Evolutionary conservation across 1,139 yeast species (phyloP), one percentile per base, ranked within the genome.

Genomic region (Kurtzmaniella natalensis): DNA sequence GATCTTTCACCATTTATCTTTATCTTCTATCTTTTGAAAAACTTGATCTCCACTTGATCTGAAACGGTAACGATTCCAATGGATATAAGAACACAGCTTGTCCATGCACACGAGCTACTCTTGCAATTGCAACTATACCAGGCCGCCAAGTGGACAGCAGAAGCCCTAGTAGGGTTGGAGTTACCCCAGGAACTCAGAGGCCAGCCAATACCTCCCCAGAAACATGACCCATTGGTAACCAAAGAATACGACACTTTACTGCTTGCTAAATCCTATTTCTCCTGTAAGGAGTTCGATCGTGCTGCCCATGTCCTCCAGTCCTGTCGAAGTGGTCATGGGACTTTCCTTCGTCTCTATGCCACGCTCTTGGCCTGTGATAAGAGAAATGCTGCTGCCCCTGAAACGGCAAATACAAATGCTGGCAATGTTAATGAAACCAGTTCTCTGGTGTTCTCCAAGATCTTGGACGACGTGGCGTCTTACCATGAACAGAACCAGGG

Each of bases 251-350:
- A 70, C 34, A 57, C 57, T 40, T 57, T 79, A 27, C 47, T 76
- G 9, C 61, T 87, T 19, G 96, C 94, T 0, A 77, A 78, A 38
- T 56, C 86, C 0, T 81, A 84, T 48, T 87, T 92, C 61, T 82
- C 78, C 48, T 78, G 89, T 50, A 81, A 84, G 47, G 98, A 92
- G 53, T 89, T 81, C 51, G 94, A 82, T 39, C 61, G 98, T 22
- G 85, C 94, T 39, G 78, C 85, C 2, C 64, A 70, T 45, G 69
- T 70, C 14, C 60, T 89, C 39, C 66, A 65, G 37, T 68, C 68
- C 20, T 75, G 81, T 31, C 57, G 51, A 19, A 70, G 79, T 39
- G 72, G 80, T 2, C 67, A 72, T 36, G 78, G 85, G 10, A 45
- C 70, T 31, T 92, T 89, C 49, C 55, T 88, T 25, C 61, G 78